Percentiles rank a stretch among this genome's conserved stretches.
phyloP scores from a whole-genome alignment of 2,329 filamentous ascomycete genomes.

The Dactylella cylindrospora region DNA sequence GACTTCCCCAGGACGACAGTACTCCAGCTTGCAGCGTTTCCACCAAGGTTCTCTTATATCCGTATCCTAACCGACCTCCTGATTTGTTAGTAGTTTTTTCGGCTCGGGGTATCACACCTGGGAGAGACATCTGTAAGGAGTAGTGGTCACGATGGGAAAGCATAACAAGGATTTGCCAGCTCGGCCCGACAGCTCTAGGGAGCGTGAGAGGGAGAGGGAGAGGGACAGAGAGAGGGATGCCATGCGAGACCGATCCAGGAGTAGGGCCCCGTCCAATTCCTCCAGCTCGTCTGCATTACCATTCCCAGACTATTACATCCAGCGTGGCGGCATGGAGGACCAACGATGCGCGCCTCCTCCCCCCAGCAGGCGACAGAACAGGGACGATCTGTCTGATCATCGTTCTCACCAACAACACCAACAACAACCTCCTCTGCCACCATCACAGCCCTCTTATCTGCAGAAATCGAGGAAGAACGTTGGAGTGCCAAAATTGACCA shows the following conservation, averaged over 20 bases:
- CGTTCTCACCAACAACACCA: background rate
- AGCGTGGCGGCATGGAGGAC: conserved; percentile 16
- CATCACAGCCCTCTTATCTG: conserved; percentile 17
- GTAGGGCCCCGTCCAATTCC: conserved; percentile 35
- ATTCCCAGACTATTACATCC: conserved; percentile 37
- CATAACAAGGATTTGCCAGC: conserved; percentile 38
- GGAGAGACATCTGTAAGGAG: background rate
- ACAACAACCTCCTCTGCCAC: conserved; percentile 12
- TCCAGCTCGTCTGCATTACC: conserved; percentile 28
- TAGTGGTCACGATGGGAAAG: conserved; percentile 35
- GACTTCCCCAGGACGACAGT: no score
- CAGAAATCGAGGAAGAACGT: conserved; percentile 31
- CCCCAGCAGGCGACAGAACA: conserved; percentile 11
- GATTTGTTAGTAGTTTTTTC: no score
- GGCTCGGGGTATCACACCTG: background rate
- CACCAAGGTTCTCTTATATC: no score
- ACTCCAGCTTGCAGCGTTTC: no score
- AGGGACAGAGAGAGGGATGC: conserved; percentile 30
- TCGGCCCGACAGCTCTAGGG: conserved; percentile 33
- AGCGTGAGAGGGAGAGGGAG: conserved; percentile 28
- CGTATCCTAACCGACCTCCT: no score
- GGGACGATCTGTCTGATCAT: conserved; percentile 2
- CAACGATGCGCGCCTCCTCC: conserved; percentile 24
- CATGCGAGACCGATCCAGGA: conserved; percentile 40
- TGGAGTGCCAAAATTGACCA: conserved; percentile 31